These are phyloP conservation scores for Saxophila tyrrhenica DNA, from an alignment of 495 filamentous ascomycete genomes.

Conservation along the genomic window DNA sequence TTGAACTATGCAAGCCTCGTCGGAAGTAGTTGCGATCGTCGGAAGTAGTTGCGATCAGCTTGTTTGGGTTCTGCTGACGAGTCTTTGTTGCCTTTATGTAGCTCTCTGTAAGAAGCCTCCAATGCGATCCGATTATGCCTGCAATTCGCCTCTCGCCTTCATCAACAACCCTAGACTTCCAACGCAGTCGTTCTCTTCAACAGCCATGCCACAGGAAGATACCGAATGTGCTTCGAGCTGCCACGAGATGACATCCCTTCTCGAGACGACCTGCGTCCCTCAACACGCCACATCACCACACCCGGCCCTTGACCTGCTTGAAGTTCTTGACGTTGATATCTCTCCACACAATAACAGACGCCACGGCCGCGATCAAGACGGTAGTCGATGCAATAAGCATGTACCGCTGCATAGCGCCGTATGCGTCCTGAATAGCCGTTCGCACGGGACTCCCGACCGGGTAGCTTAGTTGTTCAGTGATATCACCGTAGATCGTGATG, in stretches of 20 bases:
- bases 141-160: too few species aligned
- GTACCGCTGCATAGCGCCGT: not conserved
- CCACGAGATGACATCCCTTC: too few species aligned
- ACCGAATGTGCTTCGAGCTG: too few species aligned
- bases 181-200: too few species aligned
- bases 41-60: too few species aligned
- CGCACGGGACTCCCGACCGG: not conserved
- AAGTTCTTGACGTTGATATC: conserved; percentile 47
- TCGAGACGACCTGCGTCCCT: too few species aligned
- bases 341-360: conserved; percentile 25
- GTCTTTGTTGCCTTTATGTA: too few species aligned
- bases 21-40: not conserved
- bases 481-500: conserved; percentile 1
- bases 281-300: not conserved
- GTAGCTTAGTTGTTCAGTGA: conserved; percentile 2
- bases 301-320: conserved; percentile 23
- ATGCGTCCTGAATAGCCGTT: not conserved
- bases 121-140: too few species aligned
- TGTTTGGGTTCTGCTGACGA: too few species aligned
- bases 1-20: not conserved
- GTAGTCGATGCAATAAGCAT: conserved; percentile 20
- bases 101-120: too few species aligned
- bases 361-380: conserved; percentile 39
- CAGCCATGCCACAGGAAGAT: too few species aligned
- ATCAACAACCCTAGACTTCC: too few species aligned